These are phyloP conservation scores for Ogataea trehalophila DNA, from an alignment of 805 yeast species.

Conservation along the genomic window DNA sequence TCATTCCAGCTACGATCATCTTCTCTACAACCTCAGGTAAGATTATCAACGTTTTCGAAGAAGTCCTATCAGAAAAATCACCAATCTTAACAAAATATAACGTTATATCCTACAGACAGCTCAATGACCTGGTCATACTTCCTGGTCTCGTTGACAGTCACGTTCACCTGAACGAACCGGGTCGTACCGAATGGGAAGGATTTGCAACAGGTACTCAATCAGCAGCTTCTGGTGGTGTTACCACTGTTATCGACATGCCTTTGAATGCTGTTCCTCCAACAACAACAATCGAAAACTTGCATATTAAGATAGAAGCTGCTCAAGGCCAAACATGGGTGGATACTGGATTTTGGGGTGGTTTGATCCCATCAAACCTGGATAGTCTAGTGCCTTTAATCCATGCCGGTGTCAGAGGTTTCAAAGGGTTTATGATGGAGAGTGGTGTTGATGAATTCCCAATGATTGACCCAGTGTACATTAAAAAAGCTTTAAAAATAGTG, in stretches of 20 bases:
- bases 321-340: slow-evolving; percentile 84
- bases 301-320: slow-evolving; percentile 74
- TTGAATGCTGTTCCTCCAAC: slow-evolving; percentile 95
- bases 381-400: slow-evolving; percentile 71
- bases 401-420: slow-evolving; percentile 91
- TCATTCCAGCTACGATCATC: slow-evolving; percentile 59
- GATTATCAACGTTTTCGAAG: slow-evolving; percentile 47
- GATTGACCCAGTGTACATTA: slow-evolving; percentile 59
- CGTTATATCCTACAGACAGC: slow-evolving; percentile 42
- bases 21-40: slow-evolving; percentile 54
- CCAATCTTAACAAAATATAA: slow-evolving; percentile 38
- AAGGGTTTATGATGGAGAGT: slow-evolving; percentile 86
- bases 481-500: slow-evolving; percentile 59
- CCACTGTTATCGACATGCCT: slow-evolving; percentile 96
- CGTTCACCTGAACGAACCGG: slow-evolving; percentile 94
- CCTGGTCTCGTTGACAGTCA: slow-evolving; percentile 95
- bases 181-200: slow-evolving; percentile 98
- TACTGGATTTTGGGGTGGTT: slow-evolving; percentile 95
- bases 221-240: slow-evolving; percentile 94
- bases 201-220: slow-evolving; percentile 94
- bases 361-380: slow-evolving; percentile 71
- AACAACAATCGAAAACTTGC: slow-evolving; percentile 72
- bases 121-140: slow-evolving; percentile 60
- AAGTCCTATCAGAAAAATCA: slow-evolving; percentile 35
- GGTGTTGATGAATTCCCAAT: slow-evolving; percentile 97